phyloP scores from a whole-genome alignment of 208 protist genomes.

The Crithidia expoeki region DNA sequence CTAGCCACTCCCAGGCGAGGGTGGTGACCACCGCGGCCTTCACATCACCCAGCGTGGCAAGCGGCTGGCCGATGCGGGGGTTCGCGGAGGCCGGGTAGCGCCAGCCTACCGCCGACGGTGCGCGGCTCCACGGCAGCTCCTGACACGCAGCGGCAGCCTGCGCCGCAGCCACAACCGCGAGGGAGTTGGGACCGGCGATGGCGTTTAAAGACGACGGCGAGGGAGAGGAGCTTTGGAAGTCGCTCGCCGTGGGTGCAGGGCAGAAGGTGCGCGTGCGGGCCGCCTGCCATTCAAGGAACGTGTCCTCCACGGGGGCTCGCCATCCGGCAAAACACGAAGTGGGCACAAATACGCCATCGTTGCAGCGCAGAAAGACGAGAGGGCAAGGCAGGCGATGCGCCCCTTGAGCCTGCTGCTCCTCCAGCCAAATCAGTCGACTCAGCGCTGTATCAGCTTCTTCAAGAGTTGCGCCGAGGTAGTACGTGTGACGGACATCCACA shows the following conservation, averaged over 20 bases:
- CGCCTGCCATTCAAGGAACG: conserved; percentile 22
- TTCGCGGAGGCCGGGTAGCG: conserved; percentile 23
- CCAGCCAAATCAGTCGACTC: conserved; percentile 27
- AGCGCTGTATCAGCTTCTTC: conserved; percentile 42
- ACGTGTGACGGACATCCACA: conserved; percentile 44
- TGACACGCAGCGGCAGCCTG: conserved; percentile 16
- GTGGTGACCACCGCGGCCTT: conserved; percentile 43
- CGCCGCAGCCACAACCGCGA: conserved; percentile 11
- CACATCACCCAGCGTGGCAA: conserved; percentile 50
- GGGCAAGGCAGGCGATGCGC: conserved; percentile 7
- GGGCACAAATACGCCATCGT: conserved; percentile 61
- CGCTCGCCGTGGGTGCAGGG: conserved; percentile 14
- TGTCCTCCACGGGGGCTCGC: not conserved
- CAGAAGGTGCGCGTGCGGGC: conserved; percentile 26
- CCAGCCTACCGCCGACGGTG: conserved; percentile 31
- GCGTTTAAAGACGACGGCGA: conserved; percentile 14
- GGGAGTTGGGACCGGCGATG: conserved; percentile 17
- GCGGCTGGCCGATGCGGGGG: conserved; percentile 10
- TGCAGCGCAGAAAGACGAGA: conserved; percentile 42
- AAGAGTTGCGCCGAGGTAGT: conserved; percentile 49
- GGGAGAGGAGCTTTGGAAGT: conserved; percentile 14
- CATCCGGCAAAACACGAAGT: conserved; percentile 6
- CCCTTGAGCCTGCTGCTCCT: conserved; percentile 21
- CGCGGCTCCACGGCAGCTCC: conserved; percentile 36
- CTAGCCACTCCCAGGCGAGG: conserved; percentile 47